Evolutionary conservation across 1,284 basidiomycete species (phyloP).

Genomic region (Psilocybe mexicana): DNA sequence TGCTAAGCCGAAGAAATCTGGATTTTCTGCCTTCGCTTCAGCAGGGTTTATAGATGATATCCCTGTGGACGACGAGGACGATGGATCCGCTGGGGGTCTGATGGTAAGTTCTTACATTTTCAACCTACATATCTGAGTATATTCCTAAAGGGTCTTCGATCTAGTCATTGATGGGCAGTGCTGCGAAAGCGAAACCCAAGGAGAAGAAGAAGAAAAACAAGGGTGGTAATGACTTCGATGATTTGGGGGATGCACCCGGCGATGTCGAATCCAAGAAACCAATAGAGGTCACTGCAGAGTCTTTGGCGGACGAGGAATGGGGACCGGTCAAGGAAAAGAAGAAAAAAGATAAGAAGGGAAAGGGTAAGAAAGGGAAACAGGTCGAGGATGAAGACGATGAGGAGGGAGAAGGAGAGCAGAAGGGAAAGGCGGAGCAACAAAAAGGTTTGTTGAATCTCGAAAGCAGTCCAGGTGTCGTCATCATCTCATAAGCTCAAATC

Average conservation of each 20-base stretch:
- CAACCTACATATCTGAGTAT: background rate
- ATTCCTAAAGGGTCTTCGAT: too few species aligned
- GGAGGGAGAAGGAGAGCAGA: constrained; percentile 22
- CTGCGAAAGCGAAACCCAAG: constrained; percentile 61
- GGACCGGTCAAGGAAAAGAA: constrained; percentile 58
- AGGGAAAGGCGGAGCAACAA: constrained; percentile 16
- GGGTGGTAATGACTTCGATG: constrained; percentile 32
- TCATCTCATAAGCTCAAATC: constrained; percentile 7
- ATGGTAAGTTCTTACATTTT: constrained; percentile 60
- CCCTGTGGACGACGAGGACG: constrained; percentile 53
- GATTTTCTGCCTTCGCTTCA: constrained; percentile 56
- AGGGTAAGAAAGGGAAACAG: constrained; percentile 53
- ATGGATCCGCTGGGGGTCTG: constrained; percentile 76
- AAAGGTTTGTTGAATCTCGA: constrained; percentile 12
- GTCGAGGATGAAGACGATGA: constrained; percentile 32
- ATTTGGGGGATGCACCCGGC: constrained; percentile 24
- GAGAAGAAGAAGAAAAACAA: constrained; percentile 61
- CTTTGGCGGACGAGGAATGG: constrained; percentile 50
- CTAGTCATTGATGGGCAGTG: constrained; percentile 57
- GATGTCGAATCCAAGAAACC: constrained; percentile 38
- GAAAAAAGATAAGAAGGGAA: constrained; percentile 61
- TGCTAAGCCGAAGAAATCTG: constrained; percentile 29
- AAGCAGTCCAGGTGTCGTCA: background rate
- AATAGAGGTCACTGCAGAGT: constrained; percentile 37
- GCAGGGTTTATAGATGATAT: constrained; percentile 49